phyloP scores from a whole-genome alignment of 176 grass and related monocot genomes.

The Oryza coarctata region DNA sequence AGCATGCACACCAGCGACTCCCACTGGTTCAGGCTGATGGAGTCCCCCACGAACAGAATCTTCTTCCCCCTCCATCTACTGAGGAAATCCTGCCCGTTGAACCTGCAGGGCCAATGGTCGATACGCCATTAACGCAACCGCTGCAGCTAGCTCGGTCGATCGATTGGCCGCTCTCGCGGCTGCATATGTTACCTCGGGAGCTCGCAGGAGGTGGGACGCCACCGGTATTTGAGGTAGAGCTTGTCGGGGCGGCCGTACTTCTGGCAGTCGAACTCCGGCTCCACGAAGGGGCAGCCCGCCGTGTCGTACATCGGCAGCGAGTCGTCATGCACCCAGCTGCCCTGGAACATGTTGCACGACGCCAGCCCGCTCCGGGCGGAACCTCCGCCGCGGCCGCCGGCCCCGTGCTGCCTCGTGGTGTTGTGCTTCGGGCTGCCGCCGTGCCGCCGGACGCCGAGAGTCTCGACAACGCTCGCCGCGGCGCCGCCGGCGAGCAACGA shows the following conservation, averaged over 20 bases:
- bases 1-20: conserved; percentile 96
- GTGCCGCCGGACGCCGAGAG: conserved; percentile 37
- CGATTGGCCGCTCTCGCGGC: not conserved
- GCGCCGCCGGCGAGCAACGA: conserved; percentile 24
- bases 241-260: conserved; percentile 76
- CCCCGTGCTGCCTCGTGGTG: conserved; percentile 16
- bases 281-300: conserved; percentile 76
- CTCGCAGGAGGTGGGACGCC: conserved; percentile 73
- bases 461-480: not conserved
- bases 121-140: not conserved
- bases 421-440: conserved; percentile 30
- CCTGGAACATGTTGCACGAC: conserved; percentile 81
- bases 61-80: conserved; percentile 84
- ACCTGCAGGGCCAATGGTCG: conserved; percentile 32
- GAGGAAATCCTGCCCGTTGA: conserved; percentile 62
- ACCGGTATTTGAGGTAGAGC: conserved; percentile 85
- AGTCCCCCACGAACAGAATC: conserved; percentile 99
- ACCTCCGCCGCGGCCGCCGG: not conserved
- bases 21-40: conserved; percentile 95
- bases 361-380: conserved; percentile 24
- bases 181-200: conserved; percentile 52
- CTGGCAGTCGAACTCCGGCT: conserved; percentile 89
- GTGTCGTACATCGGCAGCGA: conserved; percentile 67
- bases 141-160: not conserved
- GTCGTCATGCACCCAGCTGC: conserved; percentile 74